Percentiles rank a stretch among this genome's conserved stretches.
These are phyloP conservation scores for Apostasia ramifera DNA, from an alignment of 106 monocot genomes.

Conservation along the genomic window DNA sequence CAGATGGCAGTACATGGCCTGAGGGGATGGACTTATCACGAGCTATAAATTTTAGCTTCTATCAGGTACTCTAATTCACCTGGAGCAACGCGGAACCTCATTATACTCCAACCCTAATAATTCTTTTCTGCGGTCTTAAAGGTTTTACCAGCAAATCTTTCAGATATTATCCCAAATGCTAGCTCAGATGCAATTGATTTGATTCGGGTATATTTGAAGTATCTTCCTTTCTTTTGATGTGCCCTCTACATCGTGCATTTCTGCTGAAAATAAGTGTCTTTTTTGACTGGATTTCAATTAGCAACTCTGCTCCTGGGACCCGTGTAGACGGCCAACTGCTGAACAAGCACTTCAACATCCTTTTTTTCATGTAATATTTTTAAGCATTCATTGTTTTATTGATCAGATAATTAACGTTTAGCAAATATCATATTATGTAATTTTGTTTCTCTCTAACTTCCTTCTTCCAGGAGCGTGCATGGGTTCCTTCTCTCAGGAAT, in stretches of 20 bases:
- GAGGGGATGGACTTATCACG: conserved; percentile 48
- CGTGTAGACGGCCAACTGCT: conserved; percentile 64
- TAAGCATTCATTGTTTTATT: neutral
- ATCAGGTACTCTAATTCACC: conserved; percentile 36
- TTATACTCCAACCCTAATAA: neutral
- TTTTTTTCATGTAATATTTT: conserved; percentile 70
- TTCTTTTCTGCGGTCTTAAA: conserved; percentile 14
- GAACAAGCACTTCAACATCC: conserved; percentile 76
- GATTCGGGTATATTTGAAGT: conserved; percentile 35
- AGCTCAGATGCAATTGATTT: conserved; percentile 80
- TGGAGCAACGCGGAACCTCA: neutral
- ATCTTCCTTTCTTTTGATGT: neutral
- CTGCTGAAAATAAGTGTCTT: neutral
- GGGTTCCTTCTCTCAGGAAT: conserved; percentile 38
- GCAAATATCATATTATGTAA: neutral
- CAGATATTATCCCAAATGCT: conserved; percentile 66
- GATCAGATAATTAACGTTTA: neutral
- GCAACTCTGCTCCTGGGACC: conserved; percentile 88
- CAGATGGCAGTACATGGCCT: conserved; percentile 61
- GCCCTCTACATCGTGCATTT: neutral
- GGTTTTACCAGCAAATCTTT: conserved; percentile 52
- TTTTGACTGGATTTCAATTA: conserved; percentile 5
- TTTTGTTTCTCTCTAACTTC: neutral
- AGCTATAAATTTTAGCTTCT: conserved; percentile 41
- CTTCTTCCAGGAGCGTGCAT: conserved; percentile 27